Percentiles rank a stretch among this genome's conserved stretches.
Evolutionary conservation across 1,284 basidiomycete genomes (phyloP).

Genomic region (Rhodotorula glutinis): DNA sequence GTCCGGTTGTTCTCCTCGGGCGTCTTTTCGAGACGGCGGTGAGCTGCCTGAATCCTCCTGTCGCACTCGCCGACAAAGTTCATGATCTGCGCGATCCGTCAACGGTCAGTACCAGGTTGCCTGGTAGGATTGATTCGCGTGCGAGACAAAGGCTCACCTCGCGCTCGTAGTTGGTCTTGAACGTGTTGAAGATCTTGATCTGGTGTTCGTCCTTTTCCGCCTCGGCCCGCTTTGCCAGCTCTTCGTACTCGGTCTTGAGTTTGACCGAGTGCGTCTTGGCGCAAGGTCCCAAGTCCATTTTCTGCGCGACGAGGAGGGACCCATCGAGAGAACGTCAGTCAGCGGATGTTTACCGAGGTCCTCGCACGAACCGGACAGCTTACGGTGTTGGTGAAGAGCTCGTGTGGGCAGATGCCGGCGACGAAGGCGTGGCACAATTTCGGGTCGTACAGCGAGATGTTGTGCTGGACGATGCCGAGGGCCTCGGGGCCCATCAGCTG

Average conservation of each 20-base stretch:
- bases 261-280: constrained; percentile 95
- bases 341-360: too few species aligned
- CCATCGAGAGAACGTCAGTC: too few species aligned
- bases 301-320: constrained; percentile 57
- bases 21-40: constrained; percentile 94
- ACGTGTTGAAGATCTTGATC: constrained; percentile 40
- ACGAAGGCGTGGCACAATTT: constrained; percentile 99
- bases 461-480: constrained; percentile 88
- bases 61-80: constrained; percentile 98
- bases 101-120: too few species aligned
- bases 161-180: constrained; percentile 45
- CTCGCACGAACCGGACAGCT: constrained; percentile 48
- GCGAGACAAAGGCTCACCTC: constrained; percentile 13
- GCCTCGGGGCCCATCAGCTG: constrained; percentile 71
- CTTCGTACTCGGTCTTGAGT: constrained; percentile 84
- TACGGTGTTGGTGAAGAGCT: constrained; percentile 97
- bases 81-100: constrained; percentile 58
- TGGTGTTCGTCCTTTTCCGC: constrained; percentile 35
- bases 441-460: constrained; percentile 91
- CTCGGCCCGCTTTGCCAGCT: constrained; percentile 63
- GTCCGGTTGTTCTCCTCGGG: constrained; percentile 99
- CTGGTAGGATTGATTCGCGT: too few species aligned
- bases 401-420: constrained; percentile 95
- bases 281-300: constrained; percentile 99
- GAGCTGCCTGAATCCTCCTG: constrained; percentile 86